Conservation (phyloP, 257 asterid genomes). For the Fraxinus anomala region DNA sequence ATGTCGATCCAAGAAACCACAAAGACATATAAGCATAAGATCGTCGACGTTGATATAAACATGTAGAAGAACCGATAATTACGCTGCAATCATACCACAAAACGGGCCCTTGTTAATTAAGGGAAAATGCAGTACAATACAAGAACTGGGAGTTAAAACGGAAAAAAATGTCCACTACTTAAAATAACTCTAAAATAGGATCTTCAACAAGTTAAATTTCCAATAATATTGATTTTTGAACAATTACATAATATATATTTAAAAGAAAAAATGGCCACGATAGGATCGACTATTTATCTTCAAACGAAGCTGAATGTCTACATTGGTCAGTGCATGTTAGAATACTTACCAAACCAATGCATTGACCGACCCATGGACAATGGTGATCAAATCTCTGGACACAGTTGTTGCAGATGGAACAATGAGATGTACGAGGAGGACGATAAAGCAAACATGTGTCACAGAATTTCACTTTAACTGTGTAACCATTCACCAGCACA, state of each 20-base stretch:
- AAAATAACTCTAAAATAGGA: neutral
- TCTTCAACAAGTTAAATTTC: neutral
- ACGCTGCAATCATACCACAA: conserved; percentile 56
- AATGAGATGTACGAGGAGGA: conserved; percentile 21
- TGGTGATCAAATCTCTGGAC: conserved; percentile 24
- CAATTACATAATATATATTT: neutral
- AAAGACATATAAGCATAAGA: conserved; percentile 67
- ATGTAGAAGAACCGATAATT: conserved; percentile 84
- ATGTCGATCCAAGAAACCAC: conserved; percentile 64
- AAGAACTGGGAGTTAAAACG: neutral
- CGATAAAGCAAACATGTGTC: conserved; percentile 24
- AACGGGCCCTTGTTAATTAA: conserved; percentile 24
- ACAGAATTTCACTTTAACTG: conserved; percentile 20
- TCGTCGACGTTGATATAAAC: conserved; percentile 79
- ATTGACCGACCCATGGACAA: conserved; percentile 22
- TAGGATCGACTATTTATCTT: neutral
- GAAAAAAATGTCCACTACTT: neutral
- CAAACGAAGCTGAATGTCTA: neutral
- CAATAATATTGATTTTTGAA: neutral
- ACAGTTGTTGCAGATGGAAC: conserved; percentile 22
- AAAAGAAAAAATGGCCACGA: neutral
- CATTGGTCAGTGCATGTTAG: neutral
- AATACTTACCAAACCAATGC: conserved; percentile 21
- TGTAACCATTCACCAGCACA: conserved; percentile 11
- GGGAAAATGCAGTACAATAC: neutral